Evolutionary conservation across 1,284 basidiomycete genomes (phyloP).

Genomic region (Fomitopsis schrenkii): DNA sequence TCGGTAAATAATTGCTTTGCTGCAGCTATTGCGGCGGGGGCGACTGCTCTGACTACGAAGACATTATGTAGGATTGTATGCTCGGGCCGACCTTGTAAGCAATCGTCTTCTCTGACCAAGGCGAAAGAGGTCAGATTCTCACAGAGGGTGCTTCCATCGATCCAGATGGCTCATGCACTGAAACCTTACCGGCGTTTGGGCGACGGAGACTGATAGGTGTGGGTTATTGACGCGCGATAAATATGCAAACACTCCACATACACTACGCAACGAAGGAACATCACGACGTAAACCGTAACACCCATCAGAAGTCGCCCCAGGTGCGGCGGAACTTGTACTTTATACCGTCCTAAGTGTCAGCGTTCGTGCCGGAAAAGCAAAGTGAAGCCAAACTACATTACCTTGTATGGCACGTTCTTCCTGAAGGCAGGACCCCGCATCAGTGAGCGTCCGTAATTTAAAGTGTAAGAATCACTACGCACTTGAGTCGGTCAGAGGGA

Average conservation of each 20-base stretch:
- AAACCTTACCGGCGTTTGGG: too few species aligned
- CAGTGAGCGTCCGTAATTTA: neutral
- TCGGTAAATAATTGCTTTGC: neutral
- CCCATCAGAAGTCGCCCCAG: conserved; percentile 76
- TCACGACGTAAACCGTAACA: neutral
- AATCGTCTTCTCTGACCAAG: neutral
- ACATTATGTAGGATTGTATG: neutral
- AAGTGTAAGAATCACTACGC: conserved; percentile 16
- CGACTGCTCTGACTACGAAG: neutral
- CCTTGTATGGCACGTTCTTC: conserved; percentile 85
- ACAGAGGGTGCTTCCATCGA: neutral
- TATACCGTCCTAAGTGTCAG: conserved; percentile 50
- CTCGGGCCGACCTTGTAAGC: neutral
- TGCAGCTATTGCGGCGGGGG: neutral
- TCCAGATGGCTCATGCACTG: neutral
- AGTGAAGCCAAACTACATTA: conserved; percentile 30
- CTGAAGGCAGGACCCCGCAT: conserved; percentile 28
- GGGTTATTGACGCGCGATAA: neutral
- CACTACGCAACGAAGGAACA: neutral
- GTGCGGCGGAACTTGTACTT: conserved; percentile 86
- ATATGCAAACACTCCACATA: neutral
- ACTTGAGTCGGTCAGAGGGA: conserved; percentile 69
- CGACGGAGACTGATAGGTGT: neutral
- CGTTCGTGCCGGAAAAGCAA: conserved; percentile 26
- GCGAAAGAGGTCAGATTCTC: neutral